Percentiles rank a stretch among this genome's conserved stretches.
Conservation (phyloP, 129 eudicot species). For the Pulicaria dysenterica region DNA sequence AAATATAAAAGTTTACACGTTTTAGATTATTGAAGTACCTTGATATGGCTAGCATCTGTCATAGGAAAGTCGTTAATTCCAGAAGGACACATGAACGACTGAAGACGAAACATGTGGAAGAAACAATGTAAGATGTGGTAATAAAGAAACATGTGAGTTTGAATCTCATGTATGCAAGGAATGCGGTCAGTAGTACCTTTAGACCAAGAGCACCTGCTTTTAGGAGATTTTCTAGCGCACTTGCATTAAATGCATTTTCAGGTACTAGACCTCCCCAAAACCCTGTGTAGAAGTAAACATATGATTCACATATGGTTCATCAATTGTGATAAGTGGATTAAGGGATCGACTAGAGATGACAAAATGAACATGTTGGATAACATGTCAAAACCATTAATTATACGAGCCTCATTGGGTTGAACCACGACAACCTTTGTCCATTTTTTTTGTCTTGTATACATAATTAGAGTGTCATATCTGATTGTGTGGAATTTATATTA, state of each 20-base stretch:
- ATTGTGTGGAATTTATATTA: not conserved
- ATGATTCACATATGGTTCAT: not conserved
- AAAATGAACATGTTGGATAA: not conserved
- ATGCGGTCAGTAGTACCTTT: slow-evolving; percentile 50
- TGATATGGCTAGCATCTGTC: slow-evolving; percentile 86
- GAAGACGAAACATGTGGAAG: slow-evolving; percentile 27
- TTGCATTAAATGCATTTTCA: slow-evolving; percentile 84
- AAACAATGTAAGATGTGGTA: slow-evolving; percentile 6
- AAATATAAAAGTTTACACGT: not conserved
- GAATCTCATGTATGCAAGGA: not conserved
- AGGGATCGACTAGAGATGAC: not conserved
- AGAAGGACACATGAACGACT: slow-evolving; percentile 99
- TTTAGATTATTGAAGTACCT: slow-evolving; percentile 46
- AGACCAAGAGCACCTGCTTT: slow-evolving; percentile 93
- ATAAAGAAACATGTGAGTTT: not conserved
- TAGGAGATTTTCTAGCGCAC: slow-evolving; percentile 68
- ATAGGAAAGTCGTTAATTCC: slow-evolving; percentile 98
- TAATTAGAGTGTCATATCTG: not conserved
- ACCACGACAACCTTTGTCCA: not conserved
- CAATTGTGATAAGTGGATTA: not conserved
- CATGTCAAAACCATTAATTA: not conserved
- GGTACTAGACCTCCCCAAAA: slow-evolving; percentile 99
- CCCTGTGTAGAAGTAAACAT: slow-evolving; percentile 44
- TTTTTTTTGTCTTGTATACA: not conserved
- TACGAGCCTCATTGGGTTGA: not conserved